Evolutionary conservation across 148 eudicot genomes (phyloP).

Genomic region (Rhododendron griersonianum): DNA sequence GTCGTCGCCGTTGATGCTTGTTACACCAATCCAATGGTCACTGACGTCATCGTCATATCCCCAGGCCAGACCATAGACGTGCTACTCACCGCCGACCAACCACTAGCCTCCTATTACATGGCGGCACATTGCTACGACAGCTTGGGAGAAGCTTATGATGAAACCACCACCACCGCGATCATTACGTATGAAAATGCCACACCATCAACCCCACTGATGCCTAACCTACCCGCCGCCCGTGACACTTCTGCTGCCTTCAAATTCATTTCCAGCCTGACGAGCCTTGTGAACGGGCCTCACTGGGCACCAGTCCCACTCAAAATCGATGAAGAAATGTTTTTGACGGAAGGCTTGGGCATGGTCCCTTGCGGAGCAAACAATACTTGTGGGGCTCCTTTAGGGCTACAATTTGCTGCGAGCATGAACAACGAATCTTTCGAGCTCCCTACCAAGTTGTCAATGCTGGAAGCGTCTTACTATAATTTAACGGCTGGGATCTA

Average conservation of each 20-base stretch:
- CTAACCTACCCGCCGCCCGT: slow-evolving; percentile 41
- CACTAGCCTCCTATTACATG: no score
- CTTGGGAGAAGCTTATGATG: slow-evolving; percentile 26
- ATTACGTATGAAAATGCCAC: slow-evolving; percentile 26
- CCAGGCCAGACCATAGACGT: no score
- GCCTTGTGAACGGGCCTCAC: slow-evolving; percentile 35
- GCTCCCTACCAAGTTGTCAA: slow-evolving; percentile 22
- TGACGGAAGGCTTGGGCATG: slow-evolving; percentile 21
- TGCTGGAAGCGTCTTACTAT: slow-evolving; percentile 44
- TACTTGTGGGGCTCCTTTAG: slow-evolving; percentile 39
- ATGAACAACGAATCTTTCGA: neutral
- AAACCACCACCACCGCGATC: slow-evolving; percentile 56
- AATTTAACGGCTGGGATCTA: slow-evolving; percentile 34
- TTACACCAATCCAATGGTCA: no score
- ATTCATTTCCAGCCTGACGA: slow-evolving; percentile 46
- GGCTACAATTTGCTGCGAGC: slow-evolving; percentile 45
- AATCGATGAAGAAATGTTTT: slow-evolving; percentile 55
- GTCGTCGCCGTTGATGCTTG: no score
- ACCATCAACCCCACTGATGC: slow-evolving; percentile 29
- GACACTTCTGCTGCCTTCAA: slow-evolving; percentile 54
- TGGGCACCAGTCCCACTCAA: slow-evolving; percentile 40
- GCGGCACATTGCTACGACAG: slow-evolving; percentile 16
- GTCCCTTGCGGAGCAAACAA: slow-evolving; percentile 10
- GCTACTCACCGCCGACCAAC: no score
- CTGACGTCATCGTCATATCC: no score